Base-by-base conservation (phyloP, 352 stramenopile species). In the Thraustochytrium sp. region DNA sequence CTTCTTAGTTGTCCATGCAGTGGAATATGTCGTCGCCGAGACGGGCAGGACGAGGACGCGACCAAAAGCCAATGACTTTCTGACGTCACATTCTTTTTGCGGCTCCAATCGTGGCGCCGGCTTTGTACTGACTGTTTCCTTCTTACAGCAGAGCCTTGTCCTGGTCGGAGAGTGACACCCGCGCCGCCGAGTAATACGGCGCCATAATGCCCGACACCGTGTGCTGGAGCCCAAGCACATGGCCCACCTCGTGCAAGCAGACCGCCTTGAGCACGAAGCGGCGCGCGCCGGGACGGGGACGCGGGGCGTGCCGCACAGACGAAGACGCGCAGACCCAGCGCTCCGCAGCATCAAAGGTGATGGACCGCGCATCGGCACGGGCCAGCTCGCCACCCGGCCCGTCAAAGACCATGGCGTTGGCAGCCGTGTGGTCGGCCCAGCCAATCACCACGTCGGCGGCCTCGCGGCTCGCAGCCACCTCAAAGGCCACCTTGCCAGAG, bases 201-300 rank as follows among this genome's bases (percentile, higher is more conserved):
- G 44, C n/a, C 75, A 84, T 76, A n/a, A 84, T 42, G 38, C 63
- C n/a, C 11, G n/a, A 23, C 40, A 29, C 1, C 16, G 8, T 23
- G 55, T 84, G 75, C 29, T 46, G 21, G 21, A 84, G 56, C 29
- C 75, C 75, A 16, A 84, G 75, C 46, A 68, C 53, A 42, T 84
- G 75, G 75, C 56, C 75, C 21, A 84, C 16, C 49, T 84, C 75
- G 75, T 84, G 75, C 9, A 84, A 42, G n/a, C 16, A 16, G 2
- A 84, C 56, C 21, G 75, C 34, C 2, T 26, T 2, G n/a, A 84
- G 13, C 55, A 9, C n/a, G 37, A 84, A 84, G 56, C 36, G 53
- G 23, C 54, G 36, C 31, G 36, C 18, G 11, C 21, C 3, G 2
- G 9, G 38, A 31, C 3, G 16, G 3, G 26, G 13, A 16, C 42